Evolutionary conservation across 73 alveolate species (phyloP).

Genomic region (Vitrella brassicaformis): DNA sequence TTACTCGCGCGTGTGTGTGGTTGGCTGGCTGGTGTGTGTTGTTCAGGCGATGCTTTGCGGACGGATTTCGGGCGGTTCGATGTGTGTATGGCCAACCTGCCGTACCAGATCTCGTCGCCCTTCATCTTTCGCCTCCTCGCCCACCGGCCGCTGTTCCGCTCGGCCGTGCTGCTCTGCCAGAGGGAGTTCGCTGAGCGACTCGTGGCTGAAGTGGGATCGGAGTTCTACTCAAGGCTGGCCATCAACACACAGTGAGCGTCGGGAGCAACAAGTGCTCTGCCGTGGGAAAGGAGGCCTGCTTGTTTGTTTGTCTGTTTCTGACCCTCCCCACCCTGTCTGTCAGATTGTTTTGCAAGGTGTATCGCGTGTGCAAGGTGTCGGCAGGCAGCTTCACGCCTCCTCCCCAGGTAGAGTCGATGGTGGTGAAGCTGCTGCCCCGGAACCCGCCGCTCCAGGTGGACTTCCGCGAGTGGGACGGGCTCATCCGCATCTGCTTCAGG

Average conservation of each 20-base stretch:
- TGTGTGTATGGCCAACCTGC: conserved; percentile 33
- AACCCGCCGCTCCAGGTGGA: conserved; percentile 32
- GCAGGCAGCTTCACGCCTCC: background rate
- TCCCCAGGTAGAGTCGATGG: conserved; percentile 38
- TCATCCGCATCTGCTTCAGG: conserved; percentile 35
- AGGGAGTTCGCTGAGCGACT: conserved; percentile 25
- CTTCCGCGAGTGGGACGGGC: conserved; percentile 38
- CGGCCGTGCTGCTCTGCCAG: conserved; percentile 33
- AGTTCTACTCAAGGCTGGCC: background rate
- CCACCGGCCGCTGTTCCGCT: conserved; percentile 27
- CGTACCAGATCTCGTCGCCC: conserved; percentile 32
- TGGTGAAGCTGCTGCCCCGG: conserved; percentile 21
- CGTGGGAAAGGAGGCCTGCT: background rate
- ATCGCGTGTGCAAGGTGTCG: background rate
- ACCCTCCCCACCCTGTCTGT: background rate
- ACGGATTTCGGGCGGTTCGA: conserved; percentile 13
- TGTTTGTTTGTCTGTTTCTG: background rate
- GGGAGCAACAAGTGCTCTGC: no score
- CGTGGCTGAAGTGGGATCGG: background rate
- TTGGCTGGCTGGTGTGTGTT: background rate
- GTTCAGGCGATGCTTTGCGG: background rate
- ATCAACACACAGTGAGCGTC: background rate
- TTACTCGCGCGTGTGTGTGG: background rate
- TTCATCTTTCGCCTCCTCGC: conserved; percentile 36
- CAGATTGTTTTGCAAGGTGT: conserved; percentile 16